Base-by-base conservation (phyloP, 2,329 filamentous ascomycete species). In the Penicillium digitatum region DNA sequence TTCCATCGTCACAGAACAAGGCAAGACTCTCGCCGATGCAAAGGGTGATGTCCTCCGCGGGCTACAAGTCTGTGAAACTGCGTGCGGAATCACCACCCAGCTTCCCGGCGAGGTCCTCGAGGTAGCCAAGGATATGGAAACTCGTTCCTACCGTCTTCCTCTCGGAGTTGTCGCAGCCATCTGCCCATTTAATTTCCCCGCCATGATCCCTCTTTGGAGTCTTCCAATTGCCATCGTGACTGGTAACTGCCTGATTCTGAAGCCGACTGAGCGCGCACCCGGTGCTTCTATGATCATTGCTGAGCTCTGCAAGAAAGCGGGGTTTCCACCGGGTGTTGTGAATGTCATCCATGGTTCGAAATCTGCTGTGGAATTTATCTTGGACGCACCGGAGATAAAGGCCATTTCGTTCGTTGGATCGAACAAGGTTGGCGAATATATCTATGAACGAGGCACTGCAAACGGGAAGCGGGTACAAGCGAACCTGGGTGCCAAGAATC, bases 381-480 rank as follows among this genome's bases (percentile, higher is more conserved):
- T 87, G 60, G 83, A 86, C 61, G 82, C 84, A 67, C 83, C 84
- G 3, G 74, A 76, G 54, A 85, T 86, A 76, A 86, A 85, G 74
- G 84, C 84, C 48, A 79, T 87, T 60, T 81, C 78, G 65, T 87
- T 87, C 62, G 83, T 87, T n/a, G 84, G 84, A 46, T 81, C 78
- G 72, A 86, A 86, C 76, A 80, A 80, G 66, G 84, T 83, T 9
- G 84, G 84, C 44, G 84, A 87, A 66, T 86, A 87, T 72, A 86
- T 87, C 67, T 86, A 79, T 72, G 73, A 76, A 27, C 81, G 82
- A 40, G 83, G 78, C 8, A 82, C 80, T 3, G 83, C 82, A 55
- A 82, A 85, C 53, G 83, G 84, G 55, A 87, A 50, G 27, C 48
- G 48, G 34, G 48, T 50, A 1, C 48, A 50, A 29, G 48, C 48